phyloP scores from a whole-genome alignment of 2,329 filamentous ascomycete genomes.

The Botrytis hyacinthi region DNA sequence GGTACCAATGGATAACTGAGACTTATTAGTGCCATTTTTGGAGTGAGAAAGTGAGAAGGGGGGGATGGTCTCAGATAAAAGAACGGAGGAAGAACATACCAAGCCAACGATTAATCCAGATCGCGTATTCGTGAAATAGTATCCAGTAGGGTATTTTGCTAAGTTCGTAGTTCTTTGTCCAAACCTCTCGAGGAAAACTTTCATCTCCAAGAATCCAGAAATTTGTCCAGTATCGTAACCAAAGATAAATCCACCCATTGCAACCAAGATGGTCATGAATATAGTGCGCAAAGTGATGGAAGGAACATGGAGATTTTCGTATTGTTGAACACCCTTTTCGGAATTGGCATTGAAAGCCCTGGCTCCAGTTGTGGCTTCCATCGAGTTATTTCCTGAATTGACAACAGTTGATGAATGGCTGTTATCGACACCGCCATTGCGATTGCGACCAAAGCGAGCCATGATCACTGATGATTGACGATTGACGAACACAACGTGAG shows the following conservation, averaged over 20 bases:
- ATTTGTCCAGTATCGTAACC: constrained; percentile 42
- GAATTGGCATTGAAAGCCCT: neutral
- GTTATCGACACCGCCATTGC: constrained; percentile 3
- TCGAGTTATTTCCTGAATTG: neutral
- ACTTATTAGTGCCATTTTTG: neutral
- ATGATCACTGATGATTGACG: neutral
- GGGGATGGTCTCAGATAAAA: too few species aligned
- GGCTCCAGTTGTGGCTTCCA: neutral
- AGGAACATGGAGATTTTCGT: constrained; percentile 12
- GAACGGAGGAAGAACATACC: neutral
- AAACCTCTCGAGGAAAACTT: constrained; percentile 55
- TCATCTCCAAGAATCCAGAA: constrained; percentile 60
- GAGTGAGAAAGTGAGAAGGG: neutral
- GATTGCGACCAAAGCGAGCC: constrained; percentile 5
- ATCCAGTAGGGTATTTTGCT: constrained; percentile 31
- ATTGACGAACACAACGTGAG: neutral
- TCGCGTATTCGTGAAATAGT: constrained; percentile 55
- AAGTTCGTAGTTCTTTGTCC: constrained; percentile 40
- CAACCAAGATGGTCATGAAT: constrained; percentile 26
- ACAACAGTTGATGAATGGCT: neutral
- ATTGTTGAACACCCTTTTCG: neutral
- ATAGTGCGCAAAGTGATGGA: constrained; percentile 23
- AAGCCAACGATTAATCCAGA: constrained; percentile 64
- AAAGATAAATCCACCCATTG: constrained; percentile 41
- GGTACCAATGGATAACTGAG: constrained; percentile 67